Evolutionary conservation across 441 rosid species (phyloP), one percentile per base, ranked within the genome.

Genomic region (Macaranga tanarius): DNA sequence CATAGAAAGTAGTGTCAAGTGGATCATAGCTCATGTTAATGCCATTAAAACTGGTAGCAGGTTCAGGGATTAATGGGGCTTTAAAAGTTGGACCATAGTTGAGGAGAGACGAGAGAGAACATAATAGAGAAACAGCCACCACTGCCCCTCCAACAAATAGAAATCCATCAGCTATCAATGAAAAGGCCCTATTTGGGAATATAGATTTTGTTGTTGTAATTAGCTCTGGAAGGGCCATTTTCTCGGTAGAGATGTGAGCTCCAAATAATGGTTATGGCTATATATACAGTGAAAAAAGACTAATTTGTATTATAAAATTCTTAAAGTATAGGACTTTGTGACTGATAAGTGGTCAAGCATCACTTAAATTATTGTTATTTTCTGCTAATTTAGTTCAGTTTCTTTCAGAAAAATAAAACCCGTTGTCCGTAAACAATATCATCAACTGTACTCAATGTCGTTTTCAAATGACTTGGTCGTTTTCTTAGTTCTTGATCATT

Each of bases 1-100:
- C 98, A 80, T 91, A 93, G 72, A 86, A 91, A 23, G 87, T 79
- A 13, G 71, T 17, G 1, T 79, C 86, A 0, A 81, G 82, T 0
- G 95, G 86, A 79, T 92, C 97, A 63, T 66, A 72, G 26, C 1
- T 9, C 51, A 63, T 40, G 67, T 63, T 63, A 10, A 63, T 10
- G 28, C 16, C 0, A 19, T 19, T 3, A 38, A 15, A 2, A 20
- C 20, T 60, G 28, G 22, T 23, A 17, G 12, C n/a, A 38, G 20
- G 6, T 8, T 5, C 1, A 11, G 22, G 4, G 15, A 16, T 13
- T 3, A 40, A 10, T 12, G 67, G 40, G 19, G 19, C 10, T 42
- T 20, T 25, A 28, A 42, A 31, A 60, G 4, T 60, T 0, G 11
- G 63, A 0, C 16, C 7, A 60, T 20, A 15, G 28, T 42, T 63